Evolutionary conservation across 2,329 filamentous ascomycete genomes (phyloP).

Genomic region (Neonectria coccinea): DNA sequence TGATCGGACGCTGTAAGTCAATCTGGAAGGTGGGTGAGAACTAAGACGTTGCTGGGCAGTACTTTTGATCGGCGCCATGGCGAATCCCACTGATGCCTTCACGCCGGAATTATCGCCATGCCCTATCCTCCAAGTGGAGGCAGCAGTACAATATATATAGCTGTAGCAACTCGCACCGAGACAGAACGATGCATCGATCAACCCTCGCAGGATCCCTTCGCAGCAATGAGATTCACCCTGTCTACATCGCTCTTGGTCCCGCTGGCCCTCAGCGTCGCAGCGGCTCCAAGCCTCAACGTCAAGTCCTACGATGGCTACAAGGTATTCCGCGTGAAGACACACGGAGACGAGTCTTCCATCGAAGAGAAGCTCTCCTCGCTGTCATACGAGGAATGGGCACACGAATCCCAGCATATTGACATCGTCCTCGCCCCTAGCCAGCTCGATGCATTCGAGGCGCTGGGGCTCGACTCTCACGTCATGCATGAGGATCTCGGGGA

Average conservation of each 20-base stretch:
- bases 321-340: constrained; percentile 59
- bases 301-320: constrained; percentile 51
- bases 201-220: background rate
- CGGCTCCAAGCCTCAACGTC: constrained; percentile 30
- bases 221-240: constrained; percentile 36
- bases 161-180: background rate
- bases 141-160: background rate
- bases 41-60: constrained; percentile 4
- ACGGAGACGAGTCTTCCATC: constrained; percentile 52
- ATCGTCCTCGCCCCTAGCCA: constrained; percentile 49
- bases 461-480: constrained; percentile 47
- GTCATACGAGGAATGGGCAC: constrained; percentile 39
- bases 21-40: constrained; percentile 7
- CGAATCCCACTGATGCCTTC: constrained; percentile 1
- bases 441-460: constrained; percentile 43
- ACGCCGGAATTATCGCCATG: background rate
- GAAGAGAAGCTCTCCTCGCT: constrained; percentile 48
- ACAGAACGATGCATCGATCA: background rate
- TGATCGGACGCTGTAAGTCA: background rate
- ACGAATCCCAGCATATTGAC: constrained; percentile 44
- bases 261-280: constrained; percentile 33
- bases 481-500: constrained; percentile 48
- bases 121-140: background rate
- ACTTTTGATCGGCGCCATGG: constrained; percentile 5
- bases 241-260: constrained; percentile 30